Conservation (phyloP, 2,329 filamentous ascomycete genomes). For the Monosporascus sp. region DNA sequence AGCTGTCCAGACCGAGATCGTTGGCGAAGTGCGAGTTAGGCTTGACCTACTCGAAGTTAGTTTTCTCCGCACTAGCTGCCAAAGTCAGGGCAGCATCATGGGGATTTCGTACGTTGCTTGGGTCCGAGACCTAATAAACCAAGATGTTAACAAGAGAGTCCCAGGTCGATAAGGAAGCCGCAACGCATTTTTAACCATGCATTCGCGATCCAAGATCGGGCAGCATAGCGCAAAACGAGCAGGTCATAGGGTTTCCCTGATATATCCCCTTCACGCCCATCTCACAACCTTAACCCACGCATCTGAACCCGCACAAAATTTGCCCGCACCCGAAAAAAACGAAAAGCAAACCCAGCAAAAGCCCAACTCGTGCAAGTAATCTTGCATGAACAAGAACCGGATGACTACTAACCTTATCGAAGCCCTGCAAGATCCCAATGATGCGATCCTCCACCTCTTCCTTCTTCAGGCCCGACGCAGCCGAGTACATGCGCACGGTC, state of each 20-base stretch:
- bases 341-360: too few species aligned
- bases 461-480: constrained; percentile 71
- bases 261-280: too few species aligned
- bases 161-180: background rate
- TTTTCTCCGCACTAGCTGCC: constrained; percentile 1
- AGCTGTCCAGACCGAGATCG: constrained; percentile 92
- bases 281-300: constrained; percentile 5
- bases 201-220: too few species aligned
- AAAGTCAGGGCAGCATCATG: background rate
- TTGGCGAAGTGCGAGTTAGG: constrained; percentile 87
- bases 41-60: constrained; percentile 61
- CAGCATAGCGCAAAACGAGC: too few species aligned
- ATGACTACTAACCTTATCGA: constrained; percentile 73
- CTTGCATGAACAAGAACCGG: background rate
- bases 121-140: constrained; percentile 59
- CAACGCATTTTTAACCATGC: too few species aligned
- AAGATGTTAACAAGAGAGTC: constrained; percentile 17
- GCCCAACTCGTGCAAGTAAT: too few species aligned
- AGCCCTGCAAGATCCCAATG: constrained; percentile 87
- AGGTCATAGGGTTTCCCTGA: too few species aligned
- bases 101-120: constrained; percentile 49
- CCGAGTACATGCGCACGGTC: constrained; percentile 80
- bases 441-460: constrained; percentile 88
- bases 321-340: too few species aligned
- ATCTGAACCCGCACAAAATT: background rate